Base-by-base conservation (phyloP, 768 basidiomycete species). In the Panellus pusillus region DNA sequence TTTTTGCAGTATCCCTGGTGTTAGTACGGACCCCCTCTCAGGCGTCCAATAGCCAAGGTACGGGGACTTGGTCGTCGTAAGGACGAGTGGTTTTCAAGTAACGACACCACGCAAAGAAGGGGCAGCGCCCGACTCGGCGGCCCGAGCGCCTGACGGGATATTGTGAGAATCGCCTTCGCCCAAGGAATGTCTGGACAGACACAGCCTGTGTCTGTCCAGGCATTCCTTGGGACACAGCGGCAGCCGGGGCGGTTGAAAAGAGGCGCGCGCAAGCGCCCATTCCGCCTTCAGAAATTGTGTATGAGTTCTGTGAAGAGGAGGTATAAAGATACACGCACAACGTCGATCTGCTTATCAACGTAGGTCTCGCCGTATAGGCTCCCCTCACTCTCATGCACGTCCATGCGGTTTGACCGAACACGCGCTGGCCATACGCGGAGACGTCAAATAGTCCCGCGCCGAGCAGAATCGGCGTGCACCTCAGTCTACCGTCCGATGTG, bases 391-490 rank as follows among this genome's bases (percentile, higher is more conserved):
- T 65, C 72, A 40, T 68, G 50, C 51, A 57, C 45, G 57, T 81
- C 79, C 38, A 72, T 1, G 77, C 79, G 6, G 81, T 83, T 32
- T 74, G 69, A 4, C 82, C 82, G 52, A 76, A 83, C 3, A 81
- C 81, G 36, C 81, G 75, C 58, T 77, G 76, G 69, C 83, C 81
- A 58, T 72, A 83, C 9, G 77, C 64, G 50, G 80, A 80, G 50
- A 82, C 67, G 11, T 69, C 67, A n/a, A n/a, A n/a, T n/a, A 44
- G 81, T 70, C 1, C 67, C 66, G 18, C 66, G 70, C 4, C 17
- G 9, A 6, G 74, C 69, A 66, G 71, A 78, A 4, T 54, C 55
- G 11, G 57, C 62, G 53, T 80, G 79, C 32, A 74, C 69, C 28
- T 74, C 68, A 45, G 74, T 73, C 55, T 81, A 79, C 37, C 79